Conservation (phyloP, 2,329 filamentous ascomycete genomes). For the Pseudogymnoascus sp. region DNA sequence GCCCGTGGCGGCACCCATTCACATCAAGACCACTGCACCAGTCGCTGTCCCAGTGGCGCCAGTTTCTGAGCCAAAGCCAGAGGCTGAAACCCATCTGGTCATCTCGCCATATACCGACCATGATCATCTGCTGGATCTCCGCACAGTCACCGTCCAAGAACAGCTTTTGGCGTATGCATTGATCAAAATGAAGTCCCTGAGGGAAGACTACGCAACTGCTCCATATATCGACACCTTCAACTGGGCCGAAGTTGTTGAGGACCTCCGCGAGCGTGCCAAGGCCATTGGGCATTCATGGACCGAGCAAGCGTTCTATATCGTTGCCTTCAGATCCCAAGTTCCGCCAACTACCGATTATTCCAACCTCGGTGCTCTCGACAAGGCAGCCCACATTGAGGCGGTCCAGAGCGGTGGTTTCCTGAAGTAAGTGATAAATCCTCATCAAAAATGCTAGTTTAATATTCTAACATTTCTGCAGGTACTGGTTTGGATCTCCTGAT, state of each 20-base stretch:
- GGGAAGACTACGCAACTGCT: slow-evolving; percentile 67
- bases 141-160: slow-evolving; percentile 55
- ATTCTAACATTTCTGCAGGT: slow-evolving; percentile 37
- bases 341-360: slow-evolving; percentile 58
- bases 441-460: background rate
- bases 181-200: slow-evolving; percentile 51
- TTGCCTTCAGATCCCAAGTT: slow-evolving; percentile 72
- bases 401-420: slow-evolving; percentile 71
- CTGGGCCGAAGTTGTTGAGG: slow-evolving; percentile 55
- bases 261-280: slow-evolving; percentile 45
- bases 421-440: slow-evolving; percentile 44
- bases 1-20: background rate
- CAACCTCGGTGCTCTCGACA: slow-evolving; percentile 65
- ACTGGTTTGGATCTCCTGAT: slow-evolving; percentile 80
- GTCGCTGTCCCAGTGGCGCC: background rate
- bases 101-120: slow-evolving; percentile 68
- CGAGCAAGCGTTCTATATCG: slow-evolving; percentile 66
- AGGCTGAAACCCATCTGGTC: slow-evolving; percentile 39
- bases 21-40: background rate
- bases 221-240: slow-evolving; percentile 71
- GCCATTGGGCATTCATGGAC: slow-evolving; percentile 47
- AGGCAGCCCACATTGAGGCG: slow-evolving; percentile 72
- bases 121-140: slow-evolving; percentile 65
- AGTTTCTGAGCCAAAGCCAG: background rate
- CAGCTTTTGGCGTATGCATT: slow-evolving; percentile 66